Percentiles rank a stretch among this genome's conserved stretches.
phyloP scores from a whole-genome alignment of 192 early-diverging fungal species.

The Coemansia sp. region DNA sequence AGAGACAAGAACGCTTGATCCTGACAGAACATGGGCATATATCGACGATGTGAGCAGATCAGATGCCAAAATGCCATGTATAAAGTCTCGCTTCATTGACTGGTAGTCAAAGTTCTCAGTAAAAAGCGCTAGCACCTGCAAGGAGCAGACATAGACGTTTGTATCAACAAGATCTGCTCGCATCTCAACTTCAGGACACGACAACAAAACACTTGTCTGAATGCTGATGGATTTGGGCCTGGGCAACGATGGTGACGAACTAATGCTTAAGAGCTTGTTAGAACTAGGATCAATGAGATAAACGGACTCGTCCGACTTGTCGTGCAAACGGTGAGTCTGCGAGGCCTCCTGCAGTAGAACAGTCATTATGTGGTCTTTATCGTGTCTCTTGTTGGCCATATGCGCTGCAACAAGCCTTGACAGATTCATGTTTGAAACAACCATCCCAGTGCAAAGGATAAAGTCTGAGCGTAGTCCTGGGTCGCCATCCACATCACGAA shows the following conservation, averaged over 20 bases:
- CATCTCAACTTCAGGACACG: conserved; percentile 66
- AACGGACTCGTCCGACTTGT: conserved; percentile 65
- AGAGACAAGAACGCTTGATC: conserved; percentile 64
- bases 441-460: conserved; percentile 87
- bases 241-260: conserved; percentile 56
- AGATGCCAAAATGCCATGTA: conserved; percentile 85
- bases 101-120: conserved; percentile 99
- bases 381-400: conserved; percentile 63
- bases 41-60: conserved; percentile 87
- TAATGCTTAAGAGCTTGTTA: conserved; percentile 81
- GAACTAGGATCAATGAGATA: conserved; percentile 81
- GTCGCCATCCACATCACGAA: conserved; percentile 85
- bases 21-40: conserved; percentile 73
- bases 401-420: conserved; percentile 78
- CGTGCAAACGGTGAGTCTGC: conserved; percentile 61
- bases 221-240: conserved; percentile 46
- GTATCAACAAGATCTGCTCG: conserved; percentile 94
- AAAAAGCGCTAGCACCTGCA: conserved; percentile 88
- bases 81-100: conserved; percentile 85
- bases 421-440: conserved; percentile 88
- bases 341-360: conserved; percentile 84
- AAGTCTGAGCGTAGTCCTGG: conserved; percentile 85
- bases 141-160: conserved; percentile 90
- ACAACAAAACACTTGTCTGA: conserved; percentile 47
- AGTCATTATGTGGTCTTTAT: conserved; percentile 92